A percentile compares a stretch with the other conserved stretches of the same genome.
Evolutionary conservation across 1,284 basidiomycete genomes (phyloP).

Genomic region (Trametes versicolor): DNA sequence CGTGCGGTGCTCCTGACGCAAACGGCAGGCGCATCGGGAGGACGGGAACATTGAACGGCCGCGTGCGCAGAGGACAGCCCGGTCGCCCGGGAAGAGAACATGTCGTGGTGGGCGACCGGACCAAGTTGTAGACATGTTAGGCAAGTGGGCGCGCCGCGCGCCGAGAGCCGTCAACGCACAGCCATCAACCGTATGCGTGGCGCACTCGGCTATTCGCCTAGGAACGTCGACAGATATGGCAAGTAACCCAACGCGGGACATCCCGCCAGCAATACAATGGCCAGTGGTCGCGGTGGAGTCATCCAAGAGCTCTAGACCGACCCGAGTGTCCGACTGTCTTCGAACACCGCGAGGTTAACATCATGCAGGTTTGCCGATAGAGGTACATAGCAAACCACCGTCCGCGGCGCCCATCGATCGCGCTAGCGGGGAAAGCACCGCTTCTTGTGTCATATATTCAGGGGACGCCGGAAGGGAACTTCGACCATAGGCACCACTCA

Average conservation of each 20-base stretch:
- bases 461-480: background rate
- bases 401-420: background rate
- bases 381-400: background rate
- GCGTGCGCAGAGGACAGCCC: slow-evolving; percentile 17
- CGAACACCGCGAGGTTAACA: background rate
- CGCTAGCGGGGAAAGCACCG: background rate
- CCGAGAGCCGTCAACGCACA: slow-evolving; percentile 8
- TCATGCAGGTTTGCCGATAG: background rate
- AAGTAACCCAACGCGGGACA: slow-evolving; percentile 2
- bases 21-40: background rate
- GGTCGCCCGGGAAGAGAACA: slow-evolving; percentile 1
- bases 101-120: slow-evolving; percentile 4
- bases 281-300: background rate
- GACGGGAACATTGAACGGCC: slow-evolving; percentile 11
- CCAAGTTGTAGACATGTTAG: slow-evolving; percentile 13
- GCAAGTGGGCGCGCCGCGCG: slow-evolving; percentile 15
- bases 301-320: background rate
- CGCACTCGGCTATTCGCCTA: slow-evolving; percentile 8
- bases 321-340: background rate
- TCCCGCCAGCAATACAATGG: background rate
- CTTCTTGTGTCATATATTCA: background rate
- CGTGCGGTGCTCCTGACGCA: slow-evolving; percentile 12
- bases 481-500: slow-evolving; percentile 7
- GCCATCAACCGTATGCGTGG: slow-evolving; percentile 14
- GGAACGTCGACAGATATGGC: slow-evolving; percentile 8